A percentile compares a stretch with the other conserved stretches of the same genome.
Conservation (phyloP, 2,329 filamentous ascomycete genomes). For the Stagonosporopsis cucurbitacearum region DNA sequence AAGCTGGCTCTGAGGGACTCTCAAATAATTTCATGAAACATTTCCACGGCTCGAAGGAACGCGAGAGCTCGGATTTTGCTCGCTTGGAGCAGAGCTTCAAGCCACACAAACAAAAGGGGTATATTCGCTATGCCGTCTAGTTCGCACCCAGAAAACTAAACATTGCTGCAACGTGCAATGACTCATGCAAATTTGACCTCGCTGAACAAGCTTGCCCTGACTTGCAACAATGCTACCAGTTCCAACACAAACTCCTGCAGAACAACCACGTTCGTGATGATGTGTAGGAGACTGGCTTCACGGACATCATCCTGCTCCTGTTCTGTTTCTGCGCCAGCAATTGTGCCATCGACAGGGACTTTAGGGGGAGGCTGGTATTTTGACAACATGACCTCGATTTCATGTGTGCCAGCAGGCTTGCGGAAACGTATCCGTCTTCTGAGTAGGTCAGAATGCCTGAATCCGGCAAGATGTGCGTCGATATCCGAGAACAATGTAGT, state of each 20-base stretch:
- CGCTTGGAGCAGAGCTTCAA: not conserved
- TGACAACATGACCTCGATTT: constrained; percentile 43
- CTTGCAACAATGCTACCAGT: constrained; percentile 56
- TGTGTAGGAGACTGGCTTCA: constrained; percentile 56
- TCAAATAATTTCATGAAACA: not conserved
- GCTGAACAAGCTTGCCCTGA: constrained; percentile 56
- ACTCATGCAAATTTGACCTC: constrained; percentile 52
- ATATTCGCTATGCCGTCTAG: constrained; percentile 29
- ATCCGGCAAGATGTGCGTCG: constrained; percentile 39
- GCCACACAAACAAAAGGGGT: constrained; percentile 25
- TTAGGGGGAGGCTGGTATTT: constrained; percentile 46
- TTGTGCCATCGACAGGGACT: constrained; percentile 28
- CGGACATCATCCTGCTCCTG: constrained; percentile 38
- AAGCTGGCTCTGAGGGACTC: constrained; percentile 6
- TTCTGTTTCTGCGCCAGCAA: constrained; percentile 24
- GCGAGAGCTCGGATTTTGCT: constrained; percentile 3
- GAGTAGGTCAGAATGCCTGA: constrained; percentile 42
- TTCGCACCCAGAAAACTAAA: constrained; percentile 9
- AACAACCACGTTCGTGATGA: constrained; percentile 59
- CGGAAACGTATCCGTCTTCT: constrained; percentile 47
- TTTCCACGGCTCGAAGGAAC: constrained; percentile 3
- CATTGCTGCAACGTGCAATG: not conserved
- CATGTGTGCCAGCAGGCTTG: constrained; percentile 27
- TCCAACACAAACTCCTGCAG: constrained; percentile 60
- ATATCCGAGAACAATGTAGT: constrained; percentile 46